These are phyloP conservation scores for Baorangia bicolor DNA, from an alignment of 768 basidiomycete genomes.

Conservation along the genomic window DNA sequence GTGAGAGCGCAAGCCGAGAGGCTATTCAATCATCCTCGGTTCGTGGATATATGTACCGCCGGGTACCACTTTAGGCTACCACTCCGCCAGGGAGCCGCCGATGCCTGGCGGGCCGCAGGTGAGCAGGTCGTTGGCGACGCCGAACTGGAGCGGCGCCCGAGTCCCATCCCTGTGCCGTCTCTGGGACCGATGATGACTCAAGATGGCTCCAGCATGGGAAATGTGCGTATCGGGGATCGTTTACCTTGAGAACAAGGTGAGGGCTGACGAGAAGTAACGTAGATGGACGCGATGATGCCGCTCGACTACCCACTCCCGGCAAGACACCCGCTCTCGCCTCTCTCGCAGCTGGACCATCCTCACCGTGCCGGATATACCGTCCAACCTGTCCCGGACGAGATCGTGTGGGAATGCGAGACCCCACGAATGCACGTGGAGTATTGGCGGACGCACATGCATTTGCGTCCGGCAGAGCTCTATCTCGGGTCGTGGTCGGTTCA, in stretches of 20 bases:
- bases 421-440: constrained; percentile 10
- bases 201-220: constrained; percentile 33
- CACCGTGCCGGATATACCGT: constrained; percentile 4
- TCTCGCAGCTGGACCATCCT: constrained; percentile 19
- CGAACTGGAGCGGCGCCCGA: background rate
- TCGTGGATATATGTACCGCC: constrained; percentile 38
- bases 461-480: constrained; percentile 47
- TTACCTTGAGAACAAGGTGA: background rate
- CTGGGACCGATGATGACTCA: constrained; percentile 19
- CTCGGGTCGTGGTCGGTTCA: constrained; percentile 34
- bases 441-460: constrained; percentile 33
- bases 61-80: constrained; percentile 23
- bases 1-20: constrained; percentile 37
- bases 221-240: constrained; percentile 30
- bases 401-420: background rate
- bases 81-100: constrained; percentile 18
- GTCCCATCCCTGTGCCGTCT: background rate
- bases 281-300: constrained; percentile 39
- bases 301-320: constrained; percentile 31
- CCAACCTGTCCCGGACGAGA: background rate
- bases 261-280: background rate
- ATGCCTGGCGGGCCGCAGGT: constrained; percentile 21
- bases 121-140: background rate
- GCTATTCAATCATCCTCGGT: constrained; percentile 41
- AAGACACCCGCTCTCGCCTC: constrained; percentile 13